phyloP scores from a whole-genome alignment of 2,329 filamentous ascomycete genomes.

The Coniochaeta ligniaria region DNA sequence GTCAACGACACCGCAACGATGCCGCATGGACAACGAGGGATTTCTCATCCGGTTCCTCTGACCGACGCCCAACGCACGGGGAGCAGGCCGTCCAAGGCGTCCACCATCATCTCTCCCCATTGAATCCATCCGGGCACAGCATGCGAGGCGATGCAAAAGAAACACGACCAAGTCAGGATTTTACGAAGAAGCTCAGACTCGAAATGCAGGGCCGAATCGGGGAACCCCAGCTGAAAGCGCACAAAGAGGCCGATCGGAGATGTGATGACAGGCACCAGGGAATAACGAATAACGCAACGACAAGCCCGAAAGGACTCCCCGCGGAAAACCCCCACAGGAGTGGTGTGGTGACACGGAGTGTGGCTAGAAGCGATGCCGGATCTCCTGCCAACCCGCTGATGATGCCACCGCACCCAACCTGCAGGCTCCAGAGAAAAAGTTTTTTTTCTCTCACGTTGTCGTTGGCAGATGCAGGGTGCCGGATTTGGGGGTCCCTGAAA shows the following conservation, averaged over 20 bases:
- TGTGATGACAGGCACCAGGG: background rate
- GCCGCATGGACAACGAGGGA: background rate
- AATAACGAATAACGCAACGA: no score
- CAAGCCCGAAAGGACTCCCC: background rate
- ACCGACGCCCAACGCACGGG: background rate
- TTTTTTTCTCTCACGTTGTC: background rate
- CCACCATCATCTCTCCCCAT: background rate
- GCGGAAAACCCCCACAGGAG: background rate
- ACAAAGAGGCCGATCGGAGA: background rate
- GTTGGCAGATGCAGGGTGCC: background rate
- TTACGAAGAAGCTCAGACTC: background rate
- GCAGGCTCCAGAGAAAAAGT: background rate
- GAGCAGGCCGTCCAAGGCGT: background rate
- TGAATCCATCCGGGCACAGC: background rate
- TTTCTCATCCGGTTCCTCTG: background rate
- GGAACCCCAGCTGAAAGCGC: background rate
- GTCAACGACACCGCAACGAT: background rate
- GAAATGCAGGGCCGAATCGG: background rate
- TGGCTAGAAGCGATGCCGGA: background rate
- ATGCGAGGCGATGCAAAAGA: background rate
- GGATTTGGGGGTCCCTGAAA: background rate
- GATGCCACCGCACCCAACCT: background rate
- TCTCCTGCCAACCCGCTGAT: background rate
- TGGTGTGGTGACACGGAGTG: background rate
- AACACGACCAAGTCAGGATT: background rate